Base-by-base conservation (phyloP, 1,284 basidiomycete species). In the Microbotryomycetes sp. region DNA sequence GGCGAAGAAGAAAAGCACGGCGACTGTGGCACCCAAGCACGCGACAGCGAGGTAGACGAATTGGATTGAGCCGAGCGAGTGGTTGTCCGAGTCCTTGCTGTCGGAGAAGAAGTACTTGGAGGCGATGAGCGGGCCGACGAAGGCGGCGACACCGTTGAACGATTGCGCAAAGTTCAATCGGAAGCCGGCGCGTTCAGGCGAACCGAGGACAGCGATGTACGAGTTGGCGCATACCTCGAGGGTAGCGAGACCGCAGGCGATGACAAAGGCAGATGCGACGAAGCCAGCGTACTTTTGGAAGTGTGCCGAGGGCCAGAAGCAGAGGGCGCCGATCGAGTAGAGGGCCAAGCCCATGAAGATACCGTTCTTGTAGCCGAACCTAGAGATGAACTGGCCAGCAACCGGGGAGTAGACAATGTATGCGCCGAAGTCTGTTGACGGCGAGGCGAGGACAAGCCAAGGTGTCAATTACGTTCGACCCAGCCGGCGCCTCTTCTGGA, bases 41-140 rank as follows among this genome's bases (percentile, higher is more conserved):
- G 86, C 69, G 35, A 89, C 87, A 16, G 85, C 87, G 45, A 89
- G 82, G 75, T 90, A 89, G 45, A 88, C 86, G 83, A 84, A 89
- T 77, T 89, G 87, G 16, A 90, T 84, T 49, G 82, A 87, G 66
- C 81, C 82, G 35, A 89, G 80, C 31, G 78, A 79, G 49, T 77
- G 80, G 35, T 41, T 41, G 35, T 41, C 35, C 4, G 80, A 80
- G 72, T 87, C 84, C 56, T 76, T 80, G 2, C 81, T 86, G 5
- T 75, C 77, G 79, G 88, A 88, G 78, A 89, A 89, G 79, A 83
- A 62, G 53, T 48, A 55, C 16, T 59, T 52, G 45, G 84, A 83
- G 24, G 87, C 87, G 70, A 90, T 90, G 68, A 89, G 80, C 27
- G 88, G 88, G 0, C 88, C 88, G 24, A 85, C 79, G 71, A 90